Evolutionary conservation across 345 rosid genomes (phyloP).

Genomic region (Turnera subulata): DNA sequence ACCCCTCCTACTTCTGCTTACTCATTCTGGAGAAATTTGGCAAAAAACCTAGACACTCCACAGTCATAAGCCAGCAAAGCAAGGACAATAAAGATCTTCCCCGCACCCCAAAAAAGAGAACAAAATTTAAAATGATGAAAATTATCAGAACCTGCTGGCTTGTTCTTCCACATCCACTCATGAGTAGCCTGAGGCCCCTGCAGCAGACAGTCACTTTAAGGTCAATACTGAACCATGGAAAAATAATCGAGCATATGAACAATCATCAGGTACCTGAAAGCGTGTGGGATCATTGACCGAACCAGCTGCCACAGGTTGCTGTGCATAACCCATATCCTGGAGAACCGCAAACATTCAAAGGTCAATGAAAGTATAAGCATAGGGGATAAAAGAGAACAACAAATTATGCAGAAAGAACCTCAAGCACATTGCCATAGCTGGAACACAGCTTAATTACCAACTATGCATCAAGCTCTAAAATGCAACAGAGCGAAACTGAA

Average conservation of each 20-base stretch:
- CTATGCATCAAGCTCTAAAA: no score
- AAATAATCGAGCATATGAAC: neutral
- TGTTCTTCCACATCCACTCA: slow-evolving; percentile 74
- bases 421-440: no score
- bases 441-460: no score
- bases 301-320: slow-evolving; percentile 41
- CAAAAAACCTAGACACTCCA: no score
- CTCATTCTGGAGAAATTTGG: no score
- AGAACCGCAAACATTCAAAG: slow-evolving; percentile 14
- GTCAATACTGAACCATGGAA: neutral
- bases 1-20: no score
- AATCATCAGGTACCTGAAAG: slow-evolving; percentile 45
- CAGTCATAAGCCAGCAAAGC: no score
- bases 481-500: no score
- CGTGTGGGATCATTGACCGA: slow-evolving; percentile 48
- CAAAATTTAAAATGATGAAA: slow-evolving; percentile 13
- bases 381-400: no score
- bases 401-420: neutral
- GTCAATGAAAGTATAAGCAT: neutral
- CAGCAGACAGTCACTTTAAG: slow-evolving; percentile 14
- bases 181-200: slow-evolving; percentile 56
- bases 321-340: slow-evolving; percentile 63
- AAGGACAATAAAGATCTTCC: neutral
- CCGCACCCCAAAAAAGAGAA: no score
- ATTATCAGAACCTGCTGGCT: slow-evolving; percentile 54